Evolutionary conservation across 306 rosid species (phyloP).

Genomic region (Vicia sativa): DNA sequence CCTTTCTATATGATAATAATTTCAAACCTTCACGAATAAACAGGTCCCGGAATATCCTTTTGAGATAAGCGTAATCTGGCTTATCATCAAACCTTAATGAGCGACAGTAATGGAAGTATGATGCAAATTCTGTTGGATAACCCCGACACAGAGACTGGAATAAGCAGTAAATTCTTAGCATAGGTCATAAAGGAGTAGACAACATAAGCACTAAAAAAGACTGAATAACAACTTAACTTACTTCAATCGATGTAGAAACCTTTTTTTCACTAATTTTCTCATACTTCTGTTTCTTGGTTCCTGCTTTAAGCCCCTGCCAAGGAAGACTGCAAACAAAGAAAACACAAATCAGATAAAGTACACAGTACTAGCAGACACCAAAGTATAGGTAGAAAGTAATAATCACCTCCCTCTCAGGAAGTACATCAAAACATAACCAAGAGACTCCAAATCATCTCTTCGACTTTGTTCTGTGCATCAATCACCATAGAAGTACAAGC

Average conservation of each 20-base stretch:
- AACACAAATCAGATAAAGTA: conserved; percentile 38
- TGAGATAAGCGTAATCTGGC: conserved; percentile 96
- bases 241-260: conserved; percentile 94
- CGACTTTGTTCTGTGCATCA: conserved; percentile 83
- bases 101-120: conserved; percentile 96
- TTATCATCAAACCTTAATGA: conserved; percentile 91
- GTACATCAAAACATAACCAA: conserved; percentile 95
- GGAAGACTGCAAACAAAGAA: conserved; percentile 69
- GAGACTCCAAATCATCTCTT: conserved; percentile 97
- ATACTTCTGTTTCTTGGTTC: conserved; percentile 92
- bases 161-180: conserved; percentile 40
- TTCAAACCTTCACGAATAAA: conserved; percentile 90
- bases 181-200: conserved; percentile 7
- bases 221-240: conserved; percentile 32
- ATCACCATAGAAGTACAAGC: conserved; percentile 44
- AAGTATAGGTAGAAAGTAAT: conserved; percentile 33
- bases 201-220: conserved; percentile 14
- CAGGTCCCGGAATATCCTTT: conserved; percentile 93
- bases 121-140: conserved; percentile 95
- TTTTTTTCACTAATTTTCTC: conserved; percentile 94
- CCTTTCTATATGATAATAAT: not conserved
- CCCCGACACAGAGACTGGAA: conserved; percentile 92
- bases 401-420: conserved; percentile 93
- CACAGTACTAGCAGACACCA: conserved; percentile 28
- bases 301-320: conserved; percentile 99